phyloP scores from a whole-genome alignment of 2,329 filamentous ascomycete species.

The Scopulariopsis brevicaulis region DNA sequence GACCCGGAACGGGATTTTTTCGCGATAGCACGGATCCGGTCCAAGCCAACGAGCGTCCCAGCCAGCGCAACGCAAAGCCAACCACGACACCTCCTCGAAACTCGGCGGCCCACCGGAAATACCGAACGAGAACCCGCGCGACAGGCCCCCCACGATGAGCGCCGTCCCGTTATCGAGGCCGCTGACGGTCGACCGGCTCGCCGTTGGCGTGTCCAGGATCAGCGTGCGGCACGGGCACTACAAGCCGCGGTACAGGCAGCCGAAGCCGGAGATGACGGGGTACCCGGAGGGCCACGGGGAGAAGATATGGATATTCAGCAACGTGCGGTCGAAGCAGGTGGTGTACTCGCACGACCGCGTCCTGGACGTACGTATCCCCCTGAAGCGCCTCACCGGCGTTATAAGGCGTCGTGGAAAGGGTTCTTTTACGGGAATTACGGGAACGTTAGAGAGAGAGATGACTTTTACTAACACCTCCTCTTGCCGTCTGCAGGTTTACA shows the following conservation, averaged over 20 bases:
- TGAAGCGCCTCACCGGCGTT: background rate
- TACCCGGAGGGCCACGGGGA: conserved; percentile 36
- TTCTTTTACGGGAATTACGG: background rate
- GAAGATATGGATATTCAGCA: conserved; percentile 43
- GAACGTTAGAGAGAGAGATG: background rate
- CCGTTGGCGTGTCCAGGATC: conserved; percentile 24
- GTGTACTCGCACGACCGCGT: conserved; percentile 37
- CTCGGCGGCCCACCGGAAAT: background rate
- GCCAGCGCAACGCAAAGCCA: background rate
- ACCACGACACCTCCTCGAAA: background rate
- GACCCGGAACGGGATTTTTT: background rate
- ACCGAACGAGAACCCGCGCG: background rate
- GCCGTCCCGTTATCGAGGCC: conserved; percentile 17
- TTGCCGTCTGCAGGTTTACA: conserved; percentile 18
- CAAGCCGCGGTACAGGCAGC: conserved; percentile 9
- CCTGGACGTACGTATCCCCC: conserved; percentile 28
- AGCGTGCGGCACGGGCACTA: conserved; percentile 27
- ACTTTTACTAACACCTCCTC: background rate
- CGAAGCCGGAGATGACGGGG: conserved; percentile 11
- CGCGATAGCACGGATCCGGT: background rate
- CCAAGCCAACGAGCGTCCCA: background rate
- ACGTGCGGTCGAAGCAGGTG: conserved; percentile 37
- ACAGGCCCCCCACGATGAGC: conserved; percentile 13
- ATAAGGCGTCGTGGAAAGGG: too few relatives aligned
- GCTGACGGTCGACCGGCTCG: conserved; percentile 25